These are phyloP conservation scores for Yamadazyma phyllophila DNA, from an alignment of 805 yeast genomes.

Conservation along the genomic window DNA sequence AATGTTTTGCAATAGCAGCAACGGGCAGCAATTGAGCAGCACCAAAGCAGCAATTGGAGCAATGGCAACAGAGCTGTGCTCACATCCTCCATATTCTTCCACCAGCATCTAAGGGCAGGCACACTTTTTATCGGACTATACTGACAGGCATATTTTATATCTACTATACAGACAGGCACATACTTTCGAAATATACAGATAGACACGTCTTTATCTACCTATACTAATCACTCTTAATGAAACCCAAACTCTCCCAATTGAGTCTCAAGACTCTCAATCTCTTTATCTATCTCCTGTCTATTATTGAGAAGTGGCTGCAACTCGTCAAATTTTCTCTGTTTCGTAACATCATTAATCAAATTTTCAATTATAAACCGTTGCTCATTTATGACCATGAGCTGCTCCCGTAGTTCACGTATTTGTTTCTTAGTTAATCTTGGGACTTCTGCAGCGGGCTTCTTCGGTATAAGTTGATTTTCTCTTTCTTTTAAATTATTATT, in stretches of 20 bases:
- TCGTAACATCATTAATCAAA: constrained; percentile 60
- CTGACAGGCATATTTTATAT: no score
- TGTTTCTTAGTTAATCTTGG: constrained; percentile 47
- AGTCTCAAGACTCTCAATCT: constrained; percentile 44
- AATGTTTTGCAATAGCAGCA: no score
- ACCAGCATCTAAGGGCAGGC: no score
- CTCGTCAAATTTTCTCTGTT: constrained; percentile 75
- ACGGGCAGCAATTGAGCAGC: no score
- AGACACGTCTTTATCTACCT: background rate
- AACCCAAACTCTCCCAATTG: constrained; percentile 56
- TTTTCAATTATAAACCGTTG: constrained; percentile 71
- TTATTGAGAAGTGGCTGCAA: constrained; percentile 58
- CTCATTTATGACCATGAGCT: constrained; percentile 82
- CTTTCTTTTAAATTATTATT: constrained; percentile 44
- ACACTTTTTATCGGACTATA: no score
- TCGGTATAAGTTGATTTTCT: constrained; percentile 19
- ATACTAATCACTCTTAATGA: constrained; percentile 4
- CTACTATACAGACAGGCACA: no score
- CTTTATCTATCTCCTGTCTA: constrained; percentile 52
- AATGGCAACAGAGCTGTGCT: no score
- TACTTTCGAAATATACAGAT: no score
- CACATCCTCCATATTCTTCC: no score
- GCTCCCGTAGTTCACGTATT: constrained; percentile 62
- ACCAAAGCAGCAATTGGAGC: no score
- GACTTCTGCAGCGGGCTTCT: constrained; percentile 13